Conservation (phyloP, 495 filamentous ascomycete species). For the Tuber microsphaerosporum region DNA sequence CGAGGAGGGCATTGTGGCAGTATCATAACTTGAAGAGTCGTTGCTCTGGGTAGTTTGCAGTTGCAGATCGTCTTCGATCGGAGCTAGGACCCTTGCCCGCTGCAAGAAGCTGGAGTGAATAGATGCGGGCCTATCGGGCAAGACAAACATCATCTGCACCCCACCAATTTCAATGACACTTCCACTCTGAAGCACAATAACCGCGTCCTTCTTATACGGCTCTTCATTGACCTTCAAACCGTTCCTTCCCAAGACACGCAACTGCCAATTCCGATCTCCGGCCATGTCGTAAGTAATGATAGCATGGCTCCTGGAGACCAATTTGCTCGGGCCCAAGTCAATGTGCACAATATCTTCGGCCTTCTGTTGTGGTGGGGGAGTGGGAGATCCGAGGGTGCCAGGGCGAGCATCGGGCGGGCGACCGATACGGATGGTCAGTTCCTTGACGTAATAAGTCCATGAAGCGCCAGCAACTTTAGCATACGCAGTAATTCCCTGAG, state of each 20-base stretch:
- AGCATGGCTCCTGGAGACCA: slow-evolving; percentile 82
- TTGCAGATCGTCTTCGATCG: slow-evolving; percentile 45
- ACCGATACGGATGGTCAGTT: slow-evolving; percentile 73
- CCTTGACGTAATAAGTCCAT: slow-evolving; percentile 92
- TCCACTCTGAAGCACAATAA: slow-evolving; percentile 64
- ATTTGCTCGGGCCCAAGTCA: slow-evolving; percentile 87
- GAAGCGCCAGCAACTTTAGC: slow-evolving; percentile 85
- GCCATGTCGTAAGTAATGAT: slow-evolving; percentile 72
- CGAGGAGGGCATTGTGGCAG: slow-evolving; percentile 26
- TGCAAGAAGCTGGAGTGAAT: slow-evolving; percentile 53
- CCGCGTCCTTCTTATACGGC: slow-evolving; percentile 57
- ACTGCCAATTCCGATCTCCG: slow-evolving; percentile 61
- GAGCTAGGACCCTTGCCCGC: slow-evolving; percentile 45
- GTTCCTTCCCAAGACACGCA: slow-evolving; percentile 82
- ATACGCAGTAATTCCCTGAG: slow-evolving; percentile 72
- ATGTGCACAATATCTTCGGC: slow-evolving; percentile 58
- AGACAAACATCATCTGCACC: slow-evolving; percentile 95
- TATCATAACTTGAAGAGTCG: slow-evolving; percentile 31
- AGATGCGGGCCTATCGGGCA: slow-evolving; percentile 57
- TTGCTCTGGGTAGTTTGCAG: slow-evolving; percentile 36
- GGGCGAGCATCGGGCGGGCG: slow-evolving; percentile 58
- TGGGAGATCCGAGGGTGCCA: slow-evolving; percentile 32
- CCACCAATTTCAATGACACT: slow-evolving; percentile 84
- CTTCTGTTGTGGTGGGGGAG: slow-evolving; percentile 39
- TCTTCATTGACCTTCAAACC: slow-evolving; percentile 72